phyloP scores from a whole-genome alignment of 441 rosid genomes.

The Lepidium campestre region DNA sequence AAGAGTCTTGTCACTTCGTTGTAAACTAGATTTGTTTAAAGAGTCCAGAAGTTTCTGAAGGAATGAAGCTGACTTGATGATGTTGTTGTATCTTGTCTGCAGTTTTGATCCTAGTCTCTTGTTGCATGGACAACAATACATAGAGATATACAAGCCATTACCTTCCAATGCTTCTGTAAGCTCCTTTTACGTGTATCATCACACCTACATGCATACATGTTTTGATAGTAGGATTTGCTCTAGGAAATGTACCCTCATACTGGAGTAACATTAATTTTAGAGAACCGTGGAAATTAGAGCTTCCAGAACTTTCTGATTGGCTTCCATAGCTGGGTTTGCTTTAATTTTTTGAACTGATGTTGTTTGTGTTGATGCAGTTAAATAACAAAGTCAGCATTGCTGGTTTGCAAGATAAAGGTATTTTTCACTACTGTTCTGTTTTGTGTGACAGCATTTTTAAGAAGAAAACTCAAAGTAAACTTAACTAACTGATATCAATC shows the following conservation, averaged over 20 bases:
- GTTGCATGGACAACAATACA: constrained; percentile 89
- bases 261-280: not conserved
- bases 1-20: not conserved
- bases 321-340: not conserved
- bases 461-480: not conserved
- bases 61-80: not conserved
- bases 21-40: not conserved
- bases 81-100: constrained; percentile 16
- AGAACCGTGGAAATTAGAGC: not conserved
- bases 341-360: not conserved
- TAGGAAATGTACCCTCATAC: not conserved
- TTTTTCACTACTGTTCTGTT: not conserved
- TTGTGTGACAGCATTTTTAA: not conserved
- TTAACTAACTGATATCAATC: not conserved
- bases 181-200: not conserved
- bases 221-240: not conserved
- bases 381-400: constrained; percentile 57
- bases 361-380: constrained; percentile 52
- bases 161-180: constrained; percentile 74
- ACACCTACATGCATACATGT: not conserved
- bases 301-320: not conserved
- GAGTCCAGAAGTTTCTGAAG: not conserved
- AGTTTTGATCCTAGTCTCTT: constrained; percentile 74
- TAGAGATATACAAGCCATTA: constrained; percentile 71
- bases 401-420: constrained; percentile 95